Conservation (phyloP, 2,329 filamentous ascomycete species). For the Colletotrichum tanaceti region DNA sequence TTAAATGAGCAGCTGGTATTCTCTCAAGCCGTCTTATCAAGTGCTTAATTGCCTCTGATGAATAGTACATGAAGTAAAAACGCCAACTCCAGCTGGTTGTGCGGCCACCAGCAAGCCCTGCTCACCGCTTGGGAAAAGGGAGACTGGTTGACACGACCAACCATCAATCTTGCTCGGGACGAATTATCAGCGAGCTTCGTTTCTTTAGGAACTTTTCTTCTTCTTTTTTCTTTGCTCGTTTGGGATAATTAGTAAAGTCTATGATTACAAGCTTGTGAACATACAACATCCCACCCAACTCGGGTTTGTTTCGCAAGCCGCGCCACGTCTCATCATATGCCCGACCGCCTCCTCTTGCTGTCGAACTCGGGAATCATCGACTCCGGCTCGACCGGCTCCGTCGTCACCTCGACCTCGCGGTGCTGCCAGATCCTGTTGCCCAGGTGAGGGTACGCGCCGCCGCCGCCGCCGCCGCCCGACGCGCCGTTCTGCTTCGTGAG, state of each 20-base stretch:
- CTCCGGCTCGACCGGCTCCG: slow-evolving; percentile 37
- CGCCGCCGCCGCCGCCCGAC: too few species aligned
- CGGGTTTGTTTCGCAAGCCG: neutral
- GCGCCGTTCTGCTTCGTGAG: neutral
- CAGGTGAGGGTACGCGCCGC: slow-evolving; percentile 17
- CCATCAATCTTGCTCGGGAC: neutral
- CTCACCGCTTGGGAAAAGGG: too few species aligned
- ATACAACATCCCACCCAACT: neutral
- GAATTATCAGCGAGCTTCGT: too few species aligned
- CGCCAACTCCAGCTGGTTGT: too few species aligned
- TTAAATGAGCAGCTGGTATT: too few species aligned
- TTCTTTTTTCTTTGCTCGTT: neutral
- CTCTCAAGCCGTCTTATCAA: too few species aligned
- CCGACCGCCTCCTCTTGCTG: slow-evolving; percentile 30
- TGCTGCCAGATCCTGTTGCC: slow-evolving; percentile 37
- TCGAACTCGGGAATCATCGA: slow-evolving; percentile 17
- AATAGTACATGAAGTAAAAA: too few species aligned
- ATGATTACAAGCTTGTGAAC: slow-evolving; percentile 9
- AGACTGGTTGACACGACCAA: too few species aligned
- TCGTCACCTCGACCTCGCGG: slow-evolving; percentile 35
- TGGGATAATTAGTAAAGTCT: neutral
- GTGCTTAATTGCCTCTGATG: too few species aligned
- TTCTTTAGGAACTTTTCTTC: neutral
- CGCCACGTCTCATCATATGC: slow-evolving; percentile 9
- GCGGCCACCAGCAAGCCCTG: too few species aligned